Base-by-base conservation (phyloP, 169 alveolate genomes). In the Babesia divergens region DNA sequence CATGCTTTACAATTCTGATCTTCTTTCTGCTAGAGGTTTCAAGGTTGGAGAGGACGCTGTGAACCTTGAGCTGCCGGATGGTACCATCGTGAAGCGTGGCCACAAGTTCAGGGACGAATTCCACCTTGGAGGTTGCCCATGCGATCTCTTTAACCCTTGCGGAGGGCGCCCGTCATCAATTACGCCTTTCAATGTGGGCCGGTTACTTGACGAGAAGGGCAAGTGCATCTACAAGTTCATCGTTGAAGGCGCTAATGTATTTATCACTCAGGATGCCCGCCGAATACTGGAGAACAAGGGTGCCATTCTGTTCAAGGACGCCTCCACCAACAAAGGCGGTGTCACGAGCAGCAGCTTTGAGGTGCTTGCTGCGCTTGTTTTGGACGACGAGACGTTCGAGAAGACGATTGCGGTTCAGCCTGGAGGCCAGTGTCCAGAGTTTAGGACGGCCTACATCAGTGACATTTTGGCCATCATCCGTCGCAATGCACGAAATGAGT, bases 81-180 rank as follows among this genome's bases (percentile, higher is more conserved):
- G 94, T 4, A 67, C 84, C 16, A 46, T 11, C 24, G 88, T 83
- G 28, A 75, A 74, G 42, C 74, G 89, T 32, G 96, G 96, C 1
- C 72, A 79, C 49, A 91, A 89, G 40, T 84, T 89, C 66, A 84
- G 95, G 37, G 89, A 91, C 53, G 83, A 31, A 9, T 91, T 91
- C 60, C 93, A 84, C 47, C 79, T 83, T 8, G 72, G 81, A 13
- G 75, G 82, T 28, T 72, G 71, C 51, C 84, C 86, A 22, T 91
- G 92, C 22, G 95, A 89, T 52, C 69, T 92, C 56, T 91, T 92
- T 65, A 90, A 88, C 47, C 96, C 96, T 4, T 91, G 95, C 70
- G 96, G 95, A n/a, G 96, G 96, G 24, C 70, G 96, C 34, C 96
- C 95, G 18, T 86, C 89, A 29, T 71, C 95, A 7, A 83, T 90